Percentiles rank a stretch among this genome's conserved stretches.
Conservation (phyloP, 1,139 yeast genomes). For the Hemisphaericaspora xylanilytica region DNA sequence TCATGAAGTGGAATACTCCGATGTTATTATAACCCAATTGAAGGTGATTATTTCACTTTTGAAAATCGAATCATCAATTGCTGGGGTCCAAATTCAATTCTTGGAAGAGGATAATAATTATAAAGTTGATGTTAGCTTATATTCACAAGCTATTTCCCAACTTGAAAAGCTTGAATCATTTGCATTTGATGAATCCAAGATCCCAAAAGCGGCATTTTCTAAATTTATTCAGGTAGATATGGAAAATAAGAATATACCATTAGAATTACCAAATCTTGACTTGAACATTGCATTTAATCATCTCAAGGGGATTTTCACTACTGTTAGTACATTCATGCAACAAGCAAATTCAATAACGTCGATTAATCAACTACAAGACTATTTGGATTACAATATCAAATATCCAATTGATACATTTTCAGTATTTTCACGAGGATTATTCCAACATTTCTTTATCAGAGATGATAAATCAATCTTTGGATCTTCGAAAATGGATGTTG, state of each 20-base stretch:
- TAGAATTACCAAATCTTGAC: constrained; percentile 30
- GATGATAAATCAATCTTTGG: constrained; percentile 57
- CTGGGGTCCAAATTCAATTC: constrained; percentile 8
- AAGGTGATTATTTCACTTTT: constrained; percentile 25
- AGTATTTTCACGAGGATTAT: constrained; percentile 58
- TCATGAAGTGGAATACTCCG: constrained; percentile 12
- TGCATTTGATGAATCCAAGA: constrained; percentile 9
- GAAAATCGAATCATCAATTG: constrained; percentile 23
- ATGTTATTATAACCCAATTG: constrained; percentile 25
- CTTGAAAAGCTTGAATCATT: constrained; percentile 10
- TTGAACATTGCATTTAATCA: constrained; percentile 27
- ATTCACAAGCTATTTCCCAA: constrained; percentile 19
- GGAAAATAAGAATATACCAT: constrained; percentile 60
- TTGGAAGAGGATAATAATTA: constrained; percentile 2
- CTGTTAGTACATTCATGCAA: constrained; percentile 25
- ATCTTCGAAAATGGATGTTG: constrained; percentile 17
- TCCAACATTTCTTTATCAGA: constrained; percentile 58
- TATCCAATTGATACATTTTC: constrained; percentile 31
- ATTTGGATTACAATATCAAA: constrained; percentile 32
- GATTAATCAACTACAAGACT: constrained; percentile 35
- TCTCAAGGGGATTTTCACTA: constrained; percentile 34
- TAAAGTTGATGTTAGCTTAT: constrained; percentile 11
- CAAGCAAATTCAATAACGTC: constrained; percentile 24
- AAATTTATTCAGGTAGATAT: constrained; percentile 54
- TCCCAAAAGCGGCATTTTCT: constrained; percentile 35